phyloP scores from a whole-genome alignment of 805 yeast genomes.

The Debaryomyces prosopidis region DNA sequence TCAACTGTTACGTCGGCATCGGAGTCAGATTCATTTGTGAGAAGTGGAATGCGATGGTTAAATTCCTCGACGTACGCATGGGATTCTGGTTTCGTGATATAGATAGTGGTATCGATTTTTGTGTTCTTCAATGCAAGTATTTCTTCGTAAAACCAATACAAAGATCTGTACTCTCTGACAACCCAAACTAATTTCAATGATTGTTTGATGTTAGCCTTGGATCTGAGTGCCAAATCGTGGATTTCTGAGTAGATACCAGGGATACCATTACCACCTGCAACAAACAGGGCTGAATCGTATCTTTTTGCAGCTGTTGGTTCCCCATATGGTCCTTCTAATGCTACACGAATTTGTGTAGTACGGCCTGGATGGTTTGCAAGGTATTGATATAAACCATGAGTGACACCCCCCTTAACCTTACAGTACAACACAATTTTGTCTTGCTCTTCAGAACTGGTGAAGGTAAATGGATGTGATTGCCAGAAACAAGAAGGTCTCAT shows the following conservation, averaged over 20 bases:
- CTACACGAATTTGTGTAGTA: constrained; percentile 26
- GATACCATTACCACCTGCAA: constrained; percentile 78
- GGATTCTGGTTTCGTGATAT: constrained; percentile 25
- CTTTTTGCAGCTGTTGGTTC: constrained; percentile 45
- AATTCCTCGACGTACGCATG: constrained; percentile 3
- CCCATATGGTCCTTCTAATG: constrained; percentile 74
- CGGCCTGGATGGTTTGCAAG: constrained; percentile 29
- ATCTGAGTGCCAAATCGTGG: constrained; percentile 22
- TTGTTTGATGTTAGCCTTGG: constrained; percentile 17
- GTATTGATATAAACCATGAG: constrained; percentile 29
- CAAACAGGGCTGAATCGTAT: constrained; percentile 54
- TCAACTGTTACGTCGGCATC: background rate
- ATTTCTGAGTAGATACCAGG: constrained; percentile 54
- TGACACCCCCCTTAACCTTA: constrained; percentile 39
- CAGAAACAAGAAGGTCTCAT: constrained; percentile 34
- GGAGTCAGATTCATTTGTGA: background rate
- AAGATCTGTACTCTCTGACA: constrained; percentile 49
- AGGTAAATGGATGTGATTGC: constrained; percentile 47
- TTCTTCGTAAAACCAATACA: constrained; percentile 51
- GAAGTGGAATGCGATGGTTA: constrained; percentile 1
- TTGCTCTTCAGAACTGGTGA: constrained; percentile 21
- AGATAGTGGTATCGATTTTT: constrained; percentile 27
- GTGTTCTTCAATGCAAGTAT: constrained; percentile 20
- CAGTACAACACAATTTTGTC: constrained; percentile 28
- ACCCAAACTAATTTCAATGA: constrained; percentile 59